Conservation (phyloP, 2,329 filamentous ascomycete species). For the Ophiostoma sp. region DNA sequence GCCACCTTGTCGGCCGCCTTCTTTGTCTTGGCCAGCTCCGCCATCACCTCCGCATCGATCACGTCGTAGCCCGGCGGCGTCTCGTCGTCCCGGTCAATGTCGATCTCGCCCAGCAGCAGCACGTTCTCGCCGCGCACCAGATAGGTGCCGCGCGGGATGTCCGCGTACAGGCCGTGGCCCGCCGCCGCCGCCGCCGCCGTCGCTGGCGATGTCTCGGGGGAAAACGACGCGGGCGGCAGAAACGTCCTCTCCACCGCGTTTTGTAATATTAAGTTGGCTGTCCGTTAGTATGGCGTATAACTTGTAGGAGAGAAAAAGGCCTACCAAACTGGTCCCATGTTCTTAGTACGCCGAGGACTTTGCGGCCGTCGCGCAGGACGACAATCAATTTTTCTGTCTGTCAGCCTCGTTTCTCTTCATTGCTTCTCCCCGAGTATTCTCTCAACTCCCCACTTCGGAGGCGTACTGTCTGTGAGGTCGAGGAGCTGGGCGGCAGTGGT, state of each 20-base stretch:
- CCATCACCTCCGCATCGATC: slow-evolving; percentile 47
- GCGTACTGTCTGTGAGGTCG: slow-evolving; percentile 93
- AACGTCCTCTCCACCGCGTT: slow-evolving; percentile 88
- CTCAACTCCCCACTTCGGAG: no score
- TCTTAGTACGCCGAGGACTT: slow-evolving; percentile 84
- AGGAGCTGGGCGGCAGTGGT: slow-evolving; percentile 93
- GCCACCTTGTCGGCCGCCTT: slow-evolving; percentile 62
- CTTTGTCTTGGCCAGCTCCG: slow-evolving; percentile 66
- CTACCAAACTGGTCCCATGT: slow-evolving; percentile 97
- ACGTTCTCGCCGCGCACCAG: slow-evolving; percentile 95
- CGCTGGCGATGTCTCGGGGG: slow-evolving; percentile 31
- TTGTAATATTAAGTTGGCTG: slow-evolving; percentile 92
- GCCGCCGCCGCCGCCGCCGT: slow-evolving; percentile 33
- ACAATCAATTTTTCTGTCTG: slow-evolving; percentile 84
- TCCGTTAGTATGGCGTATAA: not conserved
- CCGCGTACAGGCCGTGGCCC: slow-evolving; percentile 63
- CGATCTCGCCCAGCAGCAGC: slow-evolving; percentile 90
- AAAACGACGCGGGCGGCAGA: slow-evolving; percentile 46
- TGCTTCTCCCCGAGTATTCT: not conserved
- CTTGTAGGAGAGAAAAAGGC: not conserved
- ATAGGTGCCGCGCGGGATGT: slow-evolving; percentile 80
- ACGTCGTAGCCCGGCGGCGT: slow-evolving; percentile 63
- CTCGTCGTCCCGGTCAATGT: slow-evolving; percentile 92
- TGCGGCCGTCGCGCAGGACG: slow-evolving; percentile 84
- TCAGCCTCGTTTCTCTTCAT: not conserved